phyloP scores from a whole-genome alignment of 352 stramenopile species.

The Blastocystis hominis region DNA sequence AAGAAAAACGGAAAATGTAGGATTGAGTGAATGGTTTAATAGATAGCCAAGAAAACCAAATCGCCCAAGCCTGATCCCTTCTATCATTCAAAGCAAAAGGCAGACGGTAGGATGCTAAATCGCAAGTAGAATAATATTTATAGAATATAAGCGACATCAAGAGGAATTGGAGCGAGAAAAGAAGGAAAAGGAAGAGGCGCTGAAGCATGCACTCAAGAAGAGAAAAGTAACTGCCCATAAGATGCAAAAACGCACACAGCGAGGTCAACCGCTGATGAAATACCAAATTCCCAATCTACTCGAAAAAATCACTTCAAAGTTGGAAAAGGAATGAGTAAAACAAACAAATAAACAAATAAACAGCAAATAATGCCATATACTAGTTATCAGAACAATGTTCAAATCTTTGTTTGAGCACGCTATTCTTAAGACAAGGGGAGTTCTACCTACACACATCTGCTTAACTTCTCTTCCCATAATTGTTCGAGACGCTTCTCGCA shows the following conservation, averaged over 20 bases:
- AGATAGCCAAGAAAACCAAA: background rate
- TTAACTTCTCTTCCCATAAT: constrained; percentile 41
- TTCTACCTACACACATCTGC: constrained; percentile 4
- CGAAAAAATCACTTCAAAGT: constrained; percentile 4
- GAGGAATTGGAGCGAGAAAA: constrained; percentile 11
- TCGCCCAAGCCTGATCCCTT: constrained; percentile 38
- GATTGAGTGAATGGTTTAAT: background rate
- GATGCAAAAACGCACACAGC: constrained; percentile 4
- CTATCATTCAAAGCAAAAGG: constrained; percentile 19
- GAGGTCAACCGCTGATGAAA: constrained; percentile 38
- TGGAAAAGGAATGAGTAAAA: background rate
- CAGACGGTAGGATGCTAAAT: background rate
- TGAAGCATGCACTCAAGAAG: background rate
- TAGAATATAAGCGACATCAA: background rate
- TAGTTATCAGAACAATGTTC: background rate
- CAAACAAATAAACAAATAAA: constrained; percentile 11
- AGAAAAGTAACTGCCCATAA: background rate
- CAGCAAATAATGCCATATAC: background rate
- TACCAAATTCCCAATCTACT: constrained; percentile 49
- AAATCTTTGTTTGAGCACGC: constrained; percentile 4
- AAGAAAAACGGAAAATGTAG: background rate
- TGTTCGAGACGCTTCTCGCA: background rate
- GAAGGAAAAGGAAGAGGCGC: constrained; percentile 1
- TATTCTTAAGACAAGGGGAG: background rate
- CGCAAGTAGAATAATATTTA: background rate